Percentiles rank a stretch among this genome's conserved stretches.
phyloP scores from a whole-genome alignment of 2,329 filamentous ascomycete species.

The Didymella sp. region DNA sequence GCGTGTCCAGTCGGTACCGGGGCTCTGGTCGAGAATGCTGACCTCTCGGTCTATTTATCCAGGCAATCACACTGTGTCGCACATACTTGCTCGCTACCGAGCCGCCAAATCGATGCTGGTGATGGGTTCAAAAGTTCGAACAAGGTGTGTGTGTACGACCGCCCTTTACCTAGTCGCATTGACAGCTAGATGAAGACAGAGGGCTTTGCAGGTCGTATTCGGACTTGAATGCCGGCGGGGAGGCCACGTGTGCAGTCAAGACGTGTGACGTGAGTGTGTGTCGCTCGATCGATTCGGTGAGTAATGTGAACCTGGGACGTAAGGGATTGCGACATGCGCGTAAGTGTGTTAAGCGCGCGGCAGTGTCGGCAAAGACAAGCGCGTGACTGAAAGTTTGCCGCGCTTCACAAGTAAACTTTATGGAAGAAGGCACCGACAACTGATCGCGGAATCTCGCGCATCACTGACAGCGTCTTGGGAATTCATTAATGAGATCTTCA shows the following conservation, averaged over 20 bases:
- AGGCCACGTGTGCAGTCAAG: constrained; percentile 1
- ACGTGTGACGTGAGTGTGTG: background rate
- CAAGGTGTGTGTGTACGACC: background rate
- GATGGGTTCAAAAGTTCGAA: background rate
- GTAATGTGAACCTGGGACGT: background rate
- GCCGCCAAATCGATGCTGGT: background rate
- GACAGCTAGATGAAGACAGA: background rate
- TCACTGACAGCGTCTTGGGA: too few species aligned
- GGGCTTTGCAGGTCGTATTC: background rate
- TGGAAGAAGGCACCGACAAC: background rate
- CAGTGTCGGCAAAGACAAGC: background rate
- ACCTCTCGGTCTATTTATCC: background rate
- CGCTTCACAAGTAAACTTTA: background rate
- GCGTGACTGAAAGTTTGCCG: background rate
- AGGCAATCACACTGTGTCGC: background rate
- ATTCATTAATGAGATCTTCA: background rate
- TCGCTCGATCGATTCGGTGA: background rate
- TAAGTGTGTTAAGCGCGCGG: constrained; percentile 3
- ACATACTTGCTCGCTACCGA: background rate
- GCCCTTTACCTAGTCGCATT: background rate
- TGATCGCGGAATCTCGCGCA: background rate
- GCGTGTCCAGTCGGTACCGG: background rate
- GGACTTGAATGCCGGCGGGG: background rate
- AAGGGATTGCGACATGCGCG: background rate
- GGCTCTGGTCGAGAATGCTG: constrained; percentile 1